Percentiles rank a stretch among this genome's conserved stretches.
Evolutionary conservation across 2,329 filamentous ascomycete genomes (phyloP).

Genomic region (Colletotrichum phormii): DNA sequence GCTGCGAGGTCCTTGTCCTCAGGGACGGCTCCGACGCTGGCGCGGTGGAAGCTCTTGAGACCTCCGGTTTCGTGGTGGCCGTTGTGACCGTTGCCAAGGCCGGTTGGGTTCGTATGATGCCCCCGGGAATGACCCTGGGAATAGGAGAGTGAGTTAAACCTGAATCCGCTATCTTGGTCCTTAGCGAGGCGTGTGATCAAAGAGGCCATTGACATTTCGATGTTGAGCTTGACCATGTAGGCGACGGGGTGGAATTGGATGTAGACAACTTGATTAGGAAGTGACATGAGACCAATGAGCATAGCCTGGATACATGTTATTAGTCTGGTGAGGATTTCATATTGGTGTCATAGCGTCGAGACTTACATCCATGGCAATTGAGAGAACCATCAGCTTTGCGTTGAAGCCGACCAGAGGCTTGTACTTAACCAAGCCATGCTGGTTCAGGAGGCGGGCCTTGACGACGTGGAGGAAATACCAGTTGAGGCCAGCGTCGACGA

Average conservation of each 20-base stretch:
- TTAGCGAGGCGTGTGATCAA: slow-evolving; percentile 54
- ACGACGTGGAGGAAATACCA: slow-evolving; percentile 62
- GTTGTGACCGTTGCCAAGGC: background rate
- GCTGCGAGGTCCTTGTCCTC: background rate
- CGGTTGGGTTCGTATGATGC: background rate
- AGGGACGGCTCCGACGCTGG: slow-evolving; percentile 1
- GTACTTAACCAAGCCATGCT: slow-evolving; percentile 62
- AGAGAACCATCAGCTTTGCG: slow-evolving; percentile 59
- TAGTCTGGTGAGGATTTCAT: background rate
- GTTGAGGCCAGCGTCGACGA: slow-evolving; percentile 64
- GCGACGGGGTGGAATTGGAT: slow-evolving; percentile 64
- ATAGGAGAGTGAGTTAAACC: slow-evolving; percentile 31
- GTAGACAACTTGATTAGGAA: slow-evolving; percentile 50
- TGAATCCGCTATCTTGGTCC: slow-evolving; percentile 22
- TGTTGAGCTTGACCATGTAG: slow-evolving; percentile 66
- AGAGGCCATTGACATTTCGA: slow-evolving; percentile 65
- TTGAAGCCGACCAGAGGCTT: slow-evolving; percentile 62
- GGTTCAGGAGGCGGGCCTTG: slow-evolving; percentile 57
- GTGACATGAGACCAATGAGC: slow-evolving; percentile 49
- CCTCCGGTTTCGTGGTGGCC: background rate
- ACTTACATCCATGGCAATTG: slow-evolving; percentile 61
- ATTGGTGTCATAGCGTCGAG: too few species aligned
- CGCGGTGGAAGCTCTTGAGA: slow-evolving; percentile 2
- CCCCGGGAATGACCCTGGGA: background rate
- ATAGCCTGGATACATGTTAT: slow-evolving; percentile 33